Percentiles rank a stretch among this genome's conserved stretches.
phyloP scores from a whole-genome alignment of 2,329 filamentous ascomycete species.

The Epichloe glyceriae region DNA sequence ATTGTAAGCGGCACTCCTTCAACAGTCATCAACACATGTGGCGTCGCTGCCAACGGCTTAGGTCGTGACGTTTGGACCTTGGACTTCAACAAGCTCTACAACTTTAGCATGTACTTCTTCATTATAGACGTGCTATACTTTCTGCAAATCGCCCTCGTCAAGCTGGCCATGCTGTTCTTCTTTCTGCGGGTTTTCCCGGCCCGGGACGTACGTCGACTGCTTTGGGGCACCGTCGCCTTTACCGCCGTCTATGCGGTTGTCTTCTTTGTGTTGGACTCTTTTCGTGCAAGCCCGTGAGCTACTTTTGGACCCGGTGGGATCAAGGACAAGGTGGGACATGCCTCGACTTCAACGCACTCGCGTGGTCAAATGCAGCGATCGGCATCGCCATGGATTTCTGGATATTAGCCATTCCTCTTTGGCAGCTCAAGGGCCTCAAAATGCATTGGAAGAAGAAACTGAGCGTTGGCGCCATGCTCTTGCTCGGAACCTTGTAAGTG shows the following conservation, averaged over 20 bases:
- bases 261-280: slow-evolving; percentile 20
- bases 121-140: slow-evolving; percentile 23
- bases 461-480: slow-evolving; percentile 26
- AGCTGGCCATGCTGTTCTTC: slow-evolving; percentile 27
- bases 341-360: slow-evolving; percentile 22
- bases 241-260: slow-evolving; percentile 15
- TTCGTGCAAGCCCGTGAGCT: slow-evolving; percentile 24
- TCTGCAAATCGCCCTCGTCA: slow-evolving; percentile 14
- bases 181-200: slow-evolving; percentile 27
- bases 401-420: slow-evolving; percentile 26
- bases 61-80: slow-evolving; percentile 18
- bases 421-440: slow-evolving; percentile 19
- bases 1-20: slow-evolving; percentile 9
- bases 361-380: slow-evolving; percentile 26
- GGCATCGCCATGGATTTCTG: slow-evolving; percentile 27
- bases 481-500: slow-evolving; percentile 23
- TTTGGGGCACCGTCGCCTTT: slow-evolving; percentile 19
- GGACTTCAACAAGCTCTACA: slow-evolving; percentile 4
- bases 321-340: slow-evolving; percentile 23
- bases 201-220: slow-evolving; percentile 13
- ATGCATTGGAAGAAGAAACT: slow-evolving; percentile 24
- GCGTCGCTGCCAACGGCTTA: slow-evolving; percentile 13
- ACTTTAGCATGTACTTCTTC: slow-evolving; percentile 16
- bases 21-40: slow-evolving; percentile 12
- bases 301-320: slow-evolving; percentile 28